Conservation (phyloP, 2,329 filamentous ascomycete species). For the Xylariaceae sp. region DNA sequence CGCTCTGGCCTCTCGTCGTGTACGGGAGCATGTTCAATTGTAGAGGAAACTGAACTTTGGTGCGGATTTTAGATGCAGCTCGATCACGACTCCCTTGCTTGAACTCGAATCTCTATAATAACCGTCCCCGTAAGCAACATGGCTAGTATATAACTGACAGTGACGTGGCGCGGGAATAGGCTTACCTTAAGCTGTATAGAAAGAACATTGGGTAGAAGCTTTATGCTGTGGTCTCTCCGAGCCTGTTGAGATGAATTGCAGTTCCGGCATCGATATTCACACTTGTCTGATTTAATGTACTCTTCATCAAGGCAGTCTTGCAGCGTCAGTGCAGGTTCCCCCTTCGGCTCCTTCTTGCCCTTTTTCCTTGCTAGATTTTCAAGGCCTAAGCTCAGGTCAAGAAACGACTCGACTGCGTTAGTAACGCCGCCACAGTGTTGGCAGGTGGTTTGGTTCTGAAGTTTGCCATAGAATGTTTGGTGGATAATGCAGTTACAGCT, state of each 20-base stretch:
- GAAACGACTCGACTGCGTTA: slow-evolving; percentile 83
- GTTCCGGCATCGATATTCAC: slow-evolving; percentile 84
- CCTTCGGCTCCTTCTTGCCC: slow-evolving; percentile 58
- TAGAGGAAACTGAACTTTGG: slow-evolving; percentile 82
- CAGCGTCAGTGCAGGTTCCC: slow-evolving; percentile 59
- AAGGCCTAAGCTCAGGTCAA: slow-evolving; percentile 89
- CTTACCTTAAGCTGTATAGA: slow-evolving; percentile 90
- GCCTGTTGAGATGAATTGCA: slow-evolving; percentile 81
- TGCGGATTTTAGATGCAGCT: slow-evolving; percentile 84
- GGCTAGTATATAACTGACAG: neutral
- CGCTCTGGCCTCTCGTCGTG: slow-evolving; percentile 68
- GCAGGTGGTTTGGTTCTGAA: slow-evolving; percentile 89
- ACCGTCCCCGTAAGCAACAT: slow-evolving; percentile 1
- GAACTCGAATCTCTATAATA: slow-evolving; percentile 71
- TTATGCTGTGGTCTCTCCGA: slow-evolving; percentile 82
- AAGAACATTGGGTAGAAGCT: slow-evolving; percentile 83
- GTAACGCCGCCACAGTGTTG: slow-evolving; percentile 84
- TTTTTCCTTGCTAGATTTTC: slow-evolving; percentile 74
- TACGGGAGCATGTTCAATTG: slow-evolving; percentile 91
- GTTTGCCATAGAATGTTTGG: slow-evolving; percentile 90
- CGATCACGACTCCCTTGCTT: slow-evolving; percentile 67
- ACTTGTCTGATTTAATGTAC: slow-evolving; percentile 86
- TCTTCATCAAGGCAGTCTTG: slow-evolving; percentile 81
- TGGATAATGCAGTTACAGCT: slow-evolving; percentile 91
- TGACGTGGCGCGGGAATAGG: slow-evolving; percentile 2